Conservation (phyloP, 1,139 yeast genomes). For the Blastobotrys petasosporus region DNA sequence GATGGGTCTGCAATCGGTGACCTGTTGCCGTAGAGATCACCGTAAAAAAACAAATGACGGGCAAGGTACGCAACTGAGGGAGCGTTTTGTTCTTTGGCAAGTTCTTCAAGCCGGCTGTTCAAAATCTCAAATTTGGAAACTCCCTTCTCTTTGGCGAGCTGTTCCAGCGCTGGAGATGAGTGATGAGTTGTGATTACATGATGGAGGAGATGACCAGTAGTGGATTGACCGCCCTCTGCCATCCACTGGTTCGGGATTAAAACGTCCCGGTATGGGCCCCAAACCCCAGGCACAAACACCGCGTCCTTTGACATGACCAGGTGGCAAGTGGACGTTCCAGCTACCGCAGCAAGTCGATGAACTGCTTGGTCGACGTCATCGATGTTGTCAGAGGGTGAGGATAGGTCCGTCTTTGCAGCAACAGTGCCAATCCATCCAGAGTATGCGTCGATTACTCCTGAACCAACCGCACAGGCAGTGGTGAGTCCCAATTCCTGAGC, state of each 20-base stretch:
- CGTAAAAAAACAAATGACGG: constrained; percentile 82
- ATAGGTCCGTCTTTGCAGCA: constrained; percentile 60
- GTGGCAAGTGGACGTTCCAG: constrained; percentile 97
- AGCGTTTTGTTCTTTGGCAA: constrained; percentile 50
- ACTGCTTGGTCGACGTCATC: constrained; percentile 51
- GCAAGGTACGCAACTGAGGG: constrained; percentile 78
- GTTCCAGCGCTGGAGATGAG: constrained; percentile 65
- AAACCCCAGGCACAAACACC: constrained; percentile 89
- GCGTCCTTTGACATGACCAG: constrained; percentile 81
- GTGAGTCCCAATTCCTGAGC: constrained; percentile 85
- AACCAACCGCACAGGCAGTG: constrained; percentile 75
- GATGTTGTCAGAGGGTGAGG: constrained; percentile 9
- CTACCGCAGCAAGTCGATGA: constrained; percentile 93
- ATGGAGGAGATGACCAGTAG: constrained; percentile 90
- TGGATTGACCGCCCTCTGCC: constrained; percentile 98
- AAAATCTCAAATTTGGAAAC: constrained; percentile 77
- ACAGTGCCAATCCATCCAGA: constrained; percentile 99
- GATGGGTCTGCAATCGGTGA: constrained; percentile 92
- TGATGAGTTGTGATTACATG: constrained; percentile 91
- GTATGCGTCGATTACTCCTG: constrained; percentile 95
- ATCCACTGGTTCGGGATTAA: constrained; percentile 86
- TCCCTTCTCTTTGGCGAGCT: constrained; percentile 53
- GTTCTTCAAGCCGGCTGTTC: constrained; percentile 63
- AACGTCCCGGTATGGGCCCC: constrained; percentile 98
- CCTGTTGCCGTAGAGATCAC: constrained; percentile 94